phyloP scores from a whole-genome alignment of 2,329 filamentous ascomycete genomes.

The Zalaria obscura region DNA sequence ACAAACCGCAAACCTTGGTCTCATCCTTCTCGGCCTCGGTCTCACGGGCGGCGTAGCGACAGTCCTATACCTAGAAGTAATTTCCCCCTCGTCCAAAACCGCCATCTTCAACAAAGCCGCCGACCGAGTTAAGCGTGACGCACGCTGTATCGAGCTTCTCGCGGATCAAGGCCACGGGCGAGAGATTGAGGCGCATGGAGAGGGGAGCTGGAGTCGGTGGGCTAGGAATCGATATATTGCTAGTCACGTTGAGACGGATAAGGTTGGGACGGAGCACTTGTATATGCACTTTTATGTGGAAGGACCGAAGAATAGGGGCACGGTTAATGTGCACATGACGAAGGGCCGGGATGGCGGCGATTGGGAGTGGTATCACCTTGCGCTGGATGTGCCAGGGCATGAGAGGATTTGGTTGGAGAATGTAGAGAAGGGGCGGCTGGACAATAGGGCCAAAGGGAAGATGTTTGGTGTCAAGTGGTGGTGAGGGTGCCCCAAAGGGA shows the following conservation, averaged over 20 bases:
- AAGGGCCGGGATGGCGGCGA: constrained; percentile 50
- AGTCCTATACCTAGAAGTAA: constrained; percentile 68
- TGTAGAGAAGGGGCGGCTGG: constrained; percentile 35
- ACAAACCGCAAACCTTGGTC: constrained; percentile 74
- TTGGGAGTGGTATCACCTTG: constrained; percentile 67
- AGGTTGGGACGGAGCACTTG: constrained; percentile 64
- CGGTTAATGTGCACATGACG: constrained; percentile 65
- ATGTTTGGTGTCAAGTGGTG: constrained; percentile 50
- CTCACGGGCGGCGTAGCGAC: constrained; percentile 68
- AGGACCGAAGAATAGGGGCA: constrained; percentile 59
- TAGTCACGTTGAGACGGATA: constrained; percentile 51
- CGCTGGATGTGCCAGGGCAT: constrained; percentile 60
- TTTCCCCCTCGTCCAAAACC: constrained; percentile 71
- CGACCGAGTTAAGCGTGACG: constrained; percentile 59
- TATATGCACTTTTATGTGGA: constrained; percentile 78
- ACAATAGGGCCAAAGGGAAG: constrained; percentile 22
- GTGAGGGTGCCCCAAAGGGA: not conserved
- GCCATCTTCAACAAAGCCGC: constrained; percentile 80
- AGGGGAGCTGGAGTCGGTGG: constrained; percentile 72
- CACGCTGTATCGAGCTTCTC: constrained; percentile 56
- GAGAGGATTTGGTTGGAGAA: constrained; percentile 53
- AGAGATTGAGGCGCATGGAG: constrained; percentile 68
- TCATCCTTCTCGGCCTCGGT: constrained; percentile 60
- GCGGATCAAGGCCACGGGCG: constrained; percentile 36
- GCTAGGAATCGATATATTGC: constrained; percentile 46